Evolutionary conservation across 208 protist genomes (phyloP), one percentile per base, ranked within the genome.

Genomic region (Naegleria gruberi): DNA sequence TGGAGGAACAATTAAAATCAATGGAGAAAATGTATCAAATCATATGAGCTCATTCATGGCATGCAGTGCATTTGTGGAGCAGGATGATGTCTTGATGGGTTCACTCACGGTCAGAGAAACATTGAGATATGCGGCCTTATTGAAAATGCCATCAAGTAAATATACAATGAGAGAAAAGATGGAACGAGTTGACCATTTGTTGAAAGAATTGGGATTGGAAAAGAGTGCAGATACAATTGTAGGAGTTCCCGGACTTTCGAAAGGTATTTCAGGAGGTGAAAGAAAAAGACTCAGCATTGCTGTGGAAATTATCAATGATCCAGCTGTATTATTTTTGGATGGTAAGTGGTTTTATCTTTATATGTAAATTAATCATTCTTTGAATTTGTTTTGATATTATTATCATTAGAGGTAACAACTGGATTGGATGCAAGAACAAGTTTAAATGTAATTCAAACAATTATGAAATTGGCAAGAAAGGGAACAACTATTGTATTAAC

Each of bases 51-150:
- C 41, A 34, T 85, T 85, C 19, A 4, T 10, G 10, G 10, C 37
- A 6, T 17, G 46, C 12, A 12, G 46, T 17, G 96, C 95, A 45
- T 97, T 97, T 90, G 95, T 97, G 30, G 96, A 95, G 26, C 96
- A 97, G 92, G 96, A 98, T 82, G 96, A 97, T 92, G 96, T 95
- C 26, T 93, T 98, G 17, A 92, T 97, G 89, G 95, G 95, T 26
- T 93, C 93, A 15, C 90, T 97, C 40, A 98, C 96, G 19, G 12
- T 51, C 12, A 4, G 12, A 17, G 46, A 51, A 51, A 17, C 7
- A 17, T 12, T 51, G 12, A 17, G 4, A 51, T 4, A 51, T 17
- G 4, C 46, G 4, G 46, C 95, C 0, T 94, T 98, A 91, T 88
- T 93, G 45, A 97, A 97, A 17, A 34, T 42, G 4, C 0, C 37